These are phyloP conservation scores for Erythrobasidium hasegawianum DNA, from an alignment of 1,284 basidiomycete genomes.

Conservation along the genomic window DNA sequence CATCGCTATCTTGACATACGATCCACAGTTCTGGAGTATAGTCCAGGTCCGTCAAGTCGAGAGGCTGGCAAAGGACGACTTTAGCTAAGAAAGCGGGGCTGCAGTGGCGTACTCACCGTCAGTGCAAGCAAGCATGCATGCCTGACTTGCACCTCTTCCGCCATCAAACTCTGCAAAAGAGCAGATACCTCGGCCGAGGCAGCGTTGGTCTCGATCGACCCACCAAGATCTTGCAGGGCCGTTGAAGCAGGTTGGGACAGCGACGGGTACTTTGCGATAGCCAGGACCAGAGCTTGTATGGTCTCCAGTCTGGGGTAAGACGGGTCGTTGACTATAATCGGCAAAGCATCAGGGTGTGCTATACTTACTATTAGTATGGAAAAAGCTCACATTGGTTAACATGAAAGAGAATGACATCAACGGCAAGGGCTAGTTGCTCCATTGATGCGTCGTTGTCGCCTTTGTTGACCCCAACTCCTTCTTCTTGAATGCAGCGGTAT, in stretches of 20 bases:
- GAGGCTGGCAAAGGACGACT: conserved; percentile 58
- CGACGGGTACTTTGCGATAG: conserved; percentile 73
- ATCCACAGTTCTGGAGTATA: conserved; percentile 89
- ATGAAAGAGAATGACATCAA: conserved; percentile 85
- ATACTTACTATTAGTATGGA: not conserved
- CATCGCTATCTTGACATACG: conserved; percentile 84
- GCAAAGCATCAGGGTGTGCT: no score
- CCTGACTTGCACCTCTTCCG: conserved; percentile 84
- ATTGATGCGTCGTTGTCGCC: conserved; percentile 67
- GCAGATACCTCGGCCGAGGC: conserved; percentile 62
- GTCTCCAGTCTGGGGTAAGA: conserved; percentile 69
- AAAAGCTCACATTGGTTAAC: conserved; percentile 68
- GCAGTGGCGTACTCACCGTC: conserved; percentile 57
- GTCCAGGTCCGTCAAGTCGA: conserved; percentile 90
- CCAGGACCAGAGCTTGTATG: conserved; percentile 68
- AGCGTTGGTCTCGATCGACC: conserved; percentile 69
- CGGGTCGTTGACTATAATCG: conserved; percentile 58
- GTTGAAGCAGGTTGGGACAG: conserved; percentile 82
- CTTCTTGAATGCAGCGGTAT: conserved; percentile 63
- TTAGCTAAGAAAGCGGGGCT: not conserved
- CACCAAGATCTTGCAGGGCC: conserved; percentile 75
- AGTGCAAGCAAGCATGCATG: conserved; percentile 87
- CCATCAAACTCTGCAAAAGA: conserved; percentile 69
- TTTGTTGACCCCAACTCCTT: conserved; percentile 61
- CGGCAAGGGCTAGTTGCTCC: conserved; percentile 79